Evolutionary conservation across 73 alveolate genomes (phyloP).

Genomic region (Paramecium sexaurelia): DNA sequence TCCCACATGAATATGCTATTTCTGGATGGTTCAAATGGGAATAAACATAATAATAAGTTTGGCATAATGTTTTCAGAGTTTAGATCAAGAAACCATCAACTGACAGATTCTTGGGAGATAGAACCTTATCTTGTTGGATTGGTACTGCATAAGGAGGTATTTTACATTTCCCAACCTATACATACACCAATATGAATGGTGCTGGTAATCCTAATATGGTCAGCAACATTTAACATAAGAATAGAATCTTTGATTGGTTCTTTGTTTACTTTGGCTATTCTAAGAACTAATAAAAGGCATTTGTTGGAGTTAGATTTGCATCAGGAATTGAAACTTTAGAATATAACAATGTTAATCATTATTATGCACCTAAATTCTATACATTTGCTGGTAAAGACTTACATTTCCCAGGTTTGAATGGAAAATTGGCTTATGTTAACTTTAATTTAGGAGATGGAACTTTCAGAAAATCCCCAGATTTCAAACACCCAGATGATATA

Average conservation of each 20-base stretch:
- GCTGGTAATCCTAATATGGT: slow-evolving; percentile 56
- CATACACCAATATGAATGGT: slow-evolving; percentile 51
- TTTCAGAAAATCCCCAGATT: background rate
- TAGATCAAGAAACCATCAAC: slow-evolving; percentile 30
- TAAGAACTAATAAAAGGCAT: background rate
- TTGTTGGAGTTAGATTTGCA: slow-evolving; percentile 1
- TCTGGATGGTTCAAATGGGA: slow-evolving; percentile 59
- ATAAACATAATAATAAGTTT: background rate
- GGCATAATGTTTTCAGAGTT: slow-evolving; percentile 61
- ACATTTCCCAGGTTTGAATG: slow-evolving; percentile 46
- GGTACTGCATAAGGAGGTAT: slow-evolving; percentile 17
- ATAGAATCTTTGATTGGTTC: slow-evolving; percentile 52
- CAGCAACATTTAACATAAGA: slow-evolving; percentile 32
- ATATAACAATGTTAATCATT: background rate
- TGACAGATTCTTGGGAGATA: slow-evolving; percentile 44
- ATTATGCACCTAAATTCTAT: slow-evolving; percentile 10
- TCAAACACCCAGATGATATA: slow-evolving; percentile 5
- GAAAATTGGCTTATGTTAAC: slow-evolving; percentile 8
- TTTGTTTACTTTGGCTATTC: slow-evolving; percentile 45
- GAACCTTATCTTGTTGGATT: slow-evolving; percentile 50
- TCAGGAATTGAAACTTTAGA: slow-evolving; percentile 1
- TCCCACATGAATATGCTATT: slow-evolving; percentile 47
- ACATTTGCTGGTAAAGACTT: slow-evolving; percentile 13
- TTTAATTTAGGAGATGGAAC: slow-evolving; percentile 50
- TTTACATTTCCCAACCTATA: slow-evolving; percentile 57